Conservation (phyloP, 257 asterid genomes). For the Scutellaria baicalensis region DNA sequence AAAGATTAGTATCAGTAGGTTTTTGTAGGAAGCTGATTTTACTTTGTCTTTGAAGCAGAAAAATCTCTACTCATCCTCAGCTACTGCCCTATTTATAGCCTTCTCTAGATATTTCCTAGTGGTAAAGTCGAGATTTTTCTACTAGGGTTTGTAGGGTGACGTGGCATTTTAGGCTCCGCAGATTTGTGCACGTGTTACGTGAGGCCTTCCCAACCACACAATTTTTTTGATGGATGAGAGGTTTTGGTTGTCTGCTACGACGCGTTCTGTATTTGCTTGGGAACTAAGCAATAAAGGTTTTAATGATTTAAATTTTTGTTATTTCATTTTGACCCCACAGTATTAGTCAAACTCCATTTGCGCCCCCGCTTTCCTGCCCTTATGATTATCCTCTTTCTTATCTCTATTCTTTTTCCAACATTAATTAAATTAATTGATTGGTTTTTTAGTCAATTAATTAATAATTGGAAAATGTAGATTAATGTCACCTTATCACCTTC, state of each 20-base stretch:
- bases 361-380: constrained; percentile 13
- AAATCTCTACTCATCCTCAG: neutral
- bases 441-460: no score
- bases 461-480: no score
- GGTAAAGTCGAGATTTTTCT: constrained; percentile 10
- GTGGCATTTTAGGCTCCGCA: constrained; percentile 13
- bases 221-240: neutral
- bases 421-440: neutral
- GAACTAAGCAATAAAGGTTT: constrained; percentile 18
- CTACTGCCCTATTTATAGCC: constrained; percentile 32
- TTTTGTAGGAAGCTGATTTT: neutral
- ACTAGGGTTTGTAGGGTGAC: constrained; percentile 13
- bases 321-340: neutral
- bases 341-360: constrained; percentile 12
- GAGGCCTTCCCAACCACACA: constrained; percentile 33
- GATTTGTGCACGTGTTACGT: constrained; percentile 29
- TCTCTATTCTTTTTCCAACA: neutral
- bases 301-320: no score
- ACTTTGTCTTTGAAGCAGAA: neutral
- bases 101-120: constrained; percentile 33
- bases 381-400: no score
- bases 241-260: constrained; percentile 6
- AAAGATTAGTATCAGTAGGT: neutral
- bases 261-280: constrained; percentile 20
- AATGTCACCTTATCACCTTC: no score